A percentile compares a stretch with the other conserved stretches of the same genome.
phyloP scores from a whole-genome alignment of 257 asterid genomes.

The Solanum ossicruentum region DNA sequence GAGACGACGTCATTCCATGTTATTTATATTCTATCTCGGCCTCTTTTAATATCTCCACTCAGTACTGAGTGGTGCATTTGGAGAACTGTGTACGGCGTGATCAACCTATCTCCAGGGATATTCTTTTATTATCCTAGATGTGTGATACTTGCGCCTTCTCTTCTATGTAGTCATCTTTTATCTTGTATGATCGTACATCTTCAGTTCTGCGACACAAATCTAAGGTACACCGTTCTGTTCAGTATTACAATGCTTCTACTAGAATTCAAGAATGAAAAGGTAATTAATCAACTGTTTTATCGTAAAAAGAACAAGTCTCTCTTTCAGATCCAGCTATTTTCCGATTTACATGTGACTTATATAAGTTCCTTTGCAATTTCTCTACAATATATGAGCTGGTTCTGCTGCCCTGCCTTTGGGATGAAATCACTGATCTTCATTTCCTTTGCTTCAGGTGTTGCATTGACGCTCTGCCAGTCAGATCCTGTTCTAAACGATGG shows the following conservation, averaged over 20 bases:
- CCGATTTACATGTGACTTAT: neutral
- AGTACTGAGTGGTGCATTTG: neutral
- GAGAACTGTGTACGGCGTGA: neutral
- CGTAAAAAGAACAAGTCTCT: neutral
- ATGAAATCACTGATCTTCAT: neutral
- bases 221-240: neutral
- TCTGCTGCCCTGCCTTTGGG: neutral
- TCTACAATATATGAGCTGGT: neutral
- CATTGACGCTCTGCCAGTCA: conserved; percentile 67
- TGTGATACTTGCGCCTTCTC: neutral
- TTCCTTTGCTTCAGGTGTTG: conserved; percentile 51
- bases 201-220: neutral
- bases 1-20: neutral
- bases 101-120: neutral
- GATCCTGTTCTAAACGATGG: conserved; percentile 89
- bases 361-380: neutral
- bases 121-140: neutral
- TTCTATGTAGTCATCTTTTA: neutral
- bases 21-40: neutral
- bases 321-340: neutral
- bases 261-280: neutral
- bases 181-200: neutral
- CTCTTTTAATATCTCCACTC: neutral
- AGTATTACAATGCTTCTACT: neutral
- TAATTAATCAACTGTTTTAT: neutral